A percentile compares a stretch with the other conserved stretches of the same genome.
These are phyloP conservation scores for Solanum okadae DNA, from an alignment of 257 asterid genomes.

Conservation along the genomic window DNA sequence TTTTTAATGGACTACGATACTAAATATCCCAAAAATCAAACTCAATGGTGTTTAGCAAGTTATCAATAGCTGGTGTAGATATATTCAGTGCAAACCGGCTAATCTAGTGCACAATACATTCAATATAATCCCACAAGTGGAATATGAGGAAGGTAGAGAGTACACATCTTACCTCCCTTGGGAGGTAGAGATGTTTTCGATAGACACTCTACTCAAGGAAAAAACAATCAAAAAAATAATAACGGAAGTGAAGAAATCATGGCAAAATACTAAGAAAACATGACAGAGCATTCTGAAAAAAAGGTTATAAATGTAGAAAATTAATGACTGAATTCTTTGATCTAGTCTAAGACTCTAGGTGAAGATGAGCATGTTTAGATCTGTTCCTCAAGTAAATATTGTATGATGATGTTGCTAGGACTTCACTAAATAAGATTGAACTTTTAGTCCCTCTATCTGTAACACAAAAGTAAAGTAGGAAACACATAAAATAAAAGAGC, in stretches of 20 bases:
- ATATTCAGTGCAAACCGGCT: neutral
- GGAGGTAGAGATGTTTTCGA: neutral
- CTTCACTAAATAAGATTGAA: neutral
- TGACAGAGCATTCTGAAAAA: neutral
- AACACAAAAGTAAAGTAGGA: neutral
- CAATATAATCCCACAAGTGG: too few relatives aligned
- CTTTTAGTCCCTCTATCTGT: neutral
- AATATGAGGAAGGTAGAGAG: neutral
- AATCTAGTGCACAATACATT: neutral
- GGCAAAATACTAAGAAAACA: neutral
- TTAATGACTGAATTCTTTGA: neutral
- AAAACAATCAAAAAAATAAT: neutral
- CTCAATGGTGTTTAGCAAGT: neutral
- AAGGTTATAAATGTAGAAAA: neutral
- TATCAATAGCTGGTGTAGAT: neutral
- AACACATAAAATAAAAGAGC: neutral
- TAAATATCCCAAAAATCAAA: neutral
- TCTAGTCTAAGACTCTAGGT: neutral
- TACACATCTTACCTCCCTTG: neutral
- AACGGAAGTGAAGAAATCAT: neutral
- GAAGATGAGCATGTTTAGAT: neutral
- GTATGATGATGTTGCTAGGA: neutral
- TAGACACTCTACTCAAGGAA: neutral
- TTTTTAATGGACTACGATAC: neutral
- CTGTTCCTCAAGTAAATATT: neutral